Evolutionary conservation across 371 early-diverging fungal genomes (phyloP).

Genomic region (Mitosporidium daphniae): DNA sequence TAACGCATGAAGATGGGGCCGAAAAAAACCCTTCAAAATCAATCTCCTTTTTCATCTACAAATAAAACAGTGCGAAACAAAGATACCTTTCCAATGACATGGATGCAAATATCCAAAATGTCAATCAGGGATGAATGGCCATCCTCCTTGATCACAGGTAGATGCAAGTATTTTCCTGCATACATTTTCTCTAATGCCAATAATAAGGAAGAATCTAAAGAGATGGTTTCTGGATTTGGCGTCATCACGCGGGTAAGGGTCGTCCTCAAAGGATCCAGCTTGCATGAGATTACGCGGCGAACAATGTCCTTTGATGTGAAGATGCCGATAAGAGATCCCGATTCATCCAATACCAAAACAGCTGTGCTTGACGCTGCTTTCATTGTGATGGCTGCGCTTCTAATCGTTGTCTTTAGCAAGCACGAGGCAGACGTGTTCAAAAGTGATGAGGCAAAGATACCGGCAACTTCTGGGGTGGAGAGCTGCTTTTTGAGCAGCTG

Average conservation of each 20-base stretch:
- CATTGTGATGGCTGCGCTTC: slow-evolving; percentile 55
- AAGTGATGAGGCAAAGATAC: too few relatives aligned
- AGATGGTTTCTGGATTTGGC: slow-evolving; percentile 73
- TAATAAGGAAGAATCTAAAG: slow-evolving; percentile 32
- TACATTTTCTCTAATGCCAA: slow-evolving; percentile 77
- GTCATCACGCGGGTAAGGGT: slow-evolving; percentile 87
- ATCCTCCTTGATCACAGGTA: slow-evolving; percentile 44
- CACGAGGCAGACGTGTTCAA: too few relatives aligned
- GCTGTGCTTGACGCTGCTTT: slow-evolving; percentile 43
- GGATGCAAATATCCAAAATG: too few relatives aligned
- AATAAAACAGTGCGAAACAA: too few relatives aligned
- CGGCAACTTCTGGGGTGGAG: too few relatives aligned
- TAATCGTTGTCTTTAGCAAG: slow-evolving; percentile 37
- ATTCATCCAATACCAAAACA: slow-evolving; percentile 41
- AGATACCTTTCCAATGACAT: too few relatives aligned
- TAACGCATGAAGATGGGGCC: too few relatives aligned
- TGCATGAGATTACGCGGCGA: slow-evolving; percentile 62
- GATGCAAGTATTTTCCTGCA: slow-evolving; percentile 57
- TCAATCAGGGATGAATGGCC: slow-evolving; percentile 4
- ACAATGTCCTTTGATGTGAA: slow-evolving; percentile 36
- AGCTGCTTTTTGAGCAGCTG: too few relatives aligned
- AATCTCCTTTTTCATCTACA: too few relatives aligned
- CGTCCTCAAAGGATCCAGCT: slow-evolving; percentile 38
- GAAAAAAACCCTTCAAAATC: too few relatives aligned
- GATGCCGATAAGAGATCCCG: slow-evolving; percentile 7